phyloP scores from a whole-genome alignment of 306 rosid genomes.

The Cyclanthera cordifolia region DNA sequence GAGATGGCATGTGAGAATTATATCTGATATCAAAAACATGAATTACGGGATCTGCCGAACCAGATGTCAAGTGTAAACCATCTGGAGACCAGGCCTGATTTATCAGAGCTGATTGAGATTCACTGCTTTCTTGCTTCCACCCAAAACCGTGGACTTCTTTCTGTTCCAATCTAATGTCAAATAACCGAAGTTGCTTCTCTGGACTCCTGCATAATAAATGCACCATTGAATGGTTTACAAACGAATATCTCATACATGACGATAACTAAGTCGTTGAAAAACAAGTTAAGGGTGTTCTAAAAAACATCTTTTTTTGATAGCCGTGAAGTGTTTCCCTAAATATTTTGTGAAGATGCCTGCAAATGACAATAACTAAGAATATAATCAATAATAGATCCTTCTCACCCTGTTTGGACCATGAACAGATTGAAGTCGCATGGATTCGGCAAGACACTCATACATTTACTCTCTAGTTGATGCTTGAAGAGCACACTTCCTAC shows the following conservation, averaged over 20 bases:
- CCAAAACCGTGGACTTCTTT: constrained; percentile 84
- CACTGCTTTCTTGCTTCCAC: constrained; percentile 98
- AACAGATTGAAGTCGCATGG: constrained; percentile 73
- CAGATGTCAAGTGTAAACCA: constrained; percentile 73
- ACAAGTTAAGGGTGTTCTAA: too few species aligned
- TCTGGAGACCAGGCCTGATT: constrained; percentile 98
- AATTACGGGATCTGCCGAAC: constrained; percentile 79
- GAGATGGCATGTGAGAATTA: constrained; percentile 56
- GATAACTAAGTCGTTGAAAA: too few species aligned
- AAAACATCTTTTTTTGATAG: background rate
- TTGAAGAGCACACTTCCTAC: constrained; percentile 56
- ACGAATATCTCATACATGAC: too few species aligned
- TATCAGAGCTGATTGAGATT: constrained; percentile 89
- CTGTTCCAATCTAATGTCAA: constrained; percentile 60
- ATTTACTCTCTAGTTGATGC: constrained; percentile 85
- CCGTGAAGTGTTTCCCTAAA: background rate
- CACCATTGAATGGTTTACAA: background rate
- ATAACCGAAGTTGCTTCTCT: constrained; percentile 80
- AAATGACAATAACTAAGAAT: background rate
- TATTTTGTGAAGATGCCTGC: background rate
- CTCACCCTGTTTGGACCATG: constrained; percentile 79
- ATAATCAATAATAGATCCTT: background rate
- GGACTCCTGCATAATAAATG: constrained; percentile 47
- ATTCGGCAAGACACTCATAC: constrained; percentile 71
- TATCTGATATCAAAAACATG: constrained; percentile 88